These are phyloP conservation scores for Starmerella vaccinii DNA, from an alignment of 805 yeast genomes.

Conservation along the genomic window DNA sequence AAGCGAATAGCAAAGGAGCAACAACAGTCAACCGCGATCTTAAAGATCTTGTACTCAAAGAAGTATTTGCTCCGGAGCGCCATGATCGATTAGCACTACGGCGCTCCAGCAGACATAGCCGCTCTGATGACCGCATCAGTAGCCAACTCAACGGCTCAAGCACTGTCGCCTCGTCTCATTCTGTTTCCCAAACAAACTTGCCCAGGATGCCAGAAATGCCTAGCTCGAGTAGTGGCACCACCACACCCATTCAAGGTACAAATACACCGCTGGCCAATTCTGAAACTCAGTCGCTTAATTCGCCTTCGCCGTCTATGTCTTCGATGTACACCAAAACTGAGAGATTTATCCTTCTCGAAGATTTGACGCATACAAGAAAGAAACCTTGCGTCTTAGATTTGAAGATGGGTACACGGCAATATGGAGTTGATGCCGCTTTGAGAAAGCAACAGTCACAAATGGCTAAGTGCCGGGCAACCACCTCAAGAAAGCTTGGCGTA, in stretches of 20 bases:
- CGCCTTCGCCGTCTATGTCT: not conserved
- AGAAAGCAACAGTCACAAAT: constrained; percentile 71
- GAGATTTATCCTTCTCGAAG: constrained; percentile 79
- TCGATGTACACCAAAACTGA: constrained; percentile 46
- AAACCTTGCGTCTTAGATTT: constrained; percentile 87
- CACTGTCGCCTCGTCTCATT: not conserved
- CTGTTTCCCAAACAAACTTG: not conserved
- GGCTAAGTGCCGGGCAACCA: constrained; percentile 68
- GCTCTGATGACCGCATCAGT: not conserved
- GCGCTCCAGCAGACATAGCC: not conserved
- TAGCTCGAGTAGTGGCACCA: not conserved
- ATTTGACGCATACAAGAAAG: constrained; percentile 69
- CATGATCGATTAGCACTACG: not conserved
- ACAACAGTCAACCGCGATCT: constrained; percentile 62
- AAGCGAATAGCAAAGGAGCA: constrained; percentile 35
- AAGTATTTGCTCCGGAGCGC: constrained; percentile 51
- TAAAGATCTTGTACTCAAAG: constrained; percentile 59
- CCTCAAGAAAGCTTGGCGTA: constrained; percentile 74
- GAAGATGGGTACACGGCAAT: constrained; percentile 97
- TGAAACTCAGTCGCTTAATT: not conserved
- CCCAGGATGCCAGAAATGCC: not conserved
- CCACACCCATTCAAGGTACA: too few relatives aligned
- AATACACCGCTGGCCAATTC: constrained; percentile 4
- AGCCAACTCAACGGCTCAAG: not conserved
- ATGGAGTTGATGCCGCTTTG: constrained; percentile 80